Evolutionary conservation across 2,329 filamentous ascomycete species (phyloP), one percentile per base, ranked within the genome.

Genomic region (Cladophialophora bantiana): DNA sequence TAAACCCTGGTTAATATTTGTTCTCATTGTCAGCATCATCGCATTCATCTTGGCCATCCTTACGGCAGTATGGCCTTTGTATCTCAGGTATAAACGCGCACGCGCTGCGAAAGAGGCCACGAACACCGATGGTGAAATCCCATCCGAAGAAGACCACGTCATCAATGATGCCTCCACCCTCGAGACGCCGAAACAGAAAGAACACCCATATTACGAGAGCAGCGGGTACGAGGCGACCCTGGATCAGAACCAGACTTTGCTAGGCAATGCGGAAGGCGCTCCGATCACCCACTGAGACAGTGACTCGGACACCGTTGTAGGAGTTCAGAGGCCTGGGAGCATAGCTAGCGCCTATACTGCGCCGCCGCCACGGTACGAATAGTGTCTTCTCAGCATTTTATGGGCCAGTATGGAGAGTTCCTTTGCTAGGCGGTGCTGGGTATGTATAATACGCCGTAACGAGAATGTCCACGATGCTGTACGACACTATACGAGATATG

Each of bases 221-320:
- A 20, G 6, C 45, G 45, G 45, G 4, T 50, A 50, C 45, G 45
- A 50, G 45, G 45, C 45, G 20, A 50, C 45, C 7, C 18, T 18
- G 12, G 45, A 50, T 50, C 45, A 50, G 18, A 50, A 50, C 45
- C 45, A 50, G 18, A 50, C 45, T 50, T 13, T 50, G 45, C 10
- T 50, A 5, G 45, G 45, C 45, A 50, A 50, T 7, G 45, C 20
- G 7, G 45, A 50, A 26, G 26, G 45, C 18, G 18, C 18, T 50
- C 45, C 45, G n/a, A 9, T 26, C n/a, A 50, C 45, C 7, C 45
- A 20, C 7, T 50, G 45, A 18, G 45, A 50, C 45, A 50, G 18
- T 26, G 45, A 50, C 45, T 50, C 18, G 3, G 20, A 26, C 18
- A 9, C 7, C 15, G 45, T 10, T 18, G 18, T n/a, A 48, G 42